Percentiles rank a stretch among this genome's conserved stretches.
Conservation (phyloP, 495 filamentous ascomycete genomes). For the Cladorrhinum samala region DNA sequence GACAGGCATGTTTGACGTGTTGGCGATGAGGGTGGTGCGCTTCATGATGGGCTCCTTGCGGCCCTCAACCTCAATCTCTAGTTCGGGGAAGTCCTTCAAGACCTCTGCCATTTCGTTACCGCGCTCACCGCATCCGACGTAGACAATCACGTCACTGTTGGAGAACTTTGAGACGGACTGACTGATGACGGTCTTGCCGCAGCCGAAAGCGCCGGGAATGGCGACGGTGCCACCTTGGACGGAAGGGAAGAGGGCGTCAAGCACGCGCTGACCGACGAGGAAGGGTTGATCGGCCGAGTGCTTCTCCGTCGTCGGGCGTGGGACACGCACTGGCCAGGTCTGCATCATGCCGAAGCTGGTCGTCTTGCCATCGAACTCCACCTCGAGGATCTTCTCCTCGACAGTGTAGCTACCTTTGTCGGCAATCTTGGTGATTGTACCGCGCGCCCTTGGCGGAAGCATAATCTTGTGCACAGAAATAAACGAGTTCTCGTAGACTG, state of each 20-base stretch:
- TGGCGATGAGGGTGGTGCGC: constrained; percentile 95
- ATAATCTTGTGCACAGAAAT: constrained; percentile 92
- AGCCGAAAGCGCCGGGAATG: constrained; percentile 97
- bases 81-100: constrained; percentile 98
- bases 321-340: constrained; percentile 96
- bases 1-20: constrained; percentile 99
- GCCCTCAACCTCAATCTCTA: constrained; percentile 83
- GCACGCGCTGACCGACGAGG: constrained; percentile 91
- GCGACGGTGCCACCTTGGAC: constrained; percentile 96
- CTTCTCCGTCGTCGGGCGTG: constrained; percentile 84
- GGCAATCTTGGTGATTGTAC: constrained; percentile 86
- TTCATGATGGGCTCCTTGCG: constrained; percentile 99
- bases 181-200: constrained; percentile 98
- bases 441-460: constrained; percentile 82
- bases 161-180: constrained; percentile 99
- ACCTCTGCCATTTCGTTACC: constrained; percentile 99
- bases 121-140: constrained; percentile 96
- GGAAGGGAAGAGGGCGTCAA: constrained; percentile 96
- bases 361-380: constrained; percentile 96
- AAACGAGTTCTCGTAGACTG: constrained; percentile 92
- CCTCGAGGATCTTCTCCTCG: constrained; percentile 86
- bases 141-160: constrained; percentile 98
- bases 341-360: constrained; percentile 95
- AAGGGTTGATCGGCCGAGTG: constrained; percentile 81
- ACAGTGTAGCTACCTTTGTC: constrained; percentile 89